Evolutionary conservation across 2,329 filamentous ascomycete genomes (phyloP).

Genomic region (Colletotrichum sp.): DNA sequence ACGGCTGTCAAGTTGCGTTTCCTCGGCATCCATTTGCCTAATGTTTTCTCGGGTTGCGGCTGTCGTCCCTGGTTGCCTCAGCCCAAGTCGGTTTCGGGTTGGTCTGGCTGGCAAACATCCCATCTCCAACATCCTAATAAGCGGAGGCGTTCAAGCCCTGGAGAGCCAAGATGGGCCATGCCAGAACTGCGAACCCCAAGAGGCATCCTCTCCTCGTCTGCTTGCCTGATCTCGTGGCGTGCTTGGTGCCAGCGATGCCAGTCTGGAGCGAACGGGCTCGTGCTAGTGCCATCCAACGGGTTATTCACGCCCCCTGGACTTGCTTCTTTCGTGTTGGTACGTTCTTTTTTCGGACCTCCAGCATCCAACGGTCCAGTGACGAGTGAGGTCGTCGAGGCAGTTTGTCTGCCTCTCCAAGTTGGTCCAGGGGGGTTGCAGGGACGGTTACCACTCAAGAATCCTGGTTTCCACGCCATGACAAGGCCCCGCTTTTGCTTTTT

Average conservation of each 20-base stretch:
- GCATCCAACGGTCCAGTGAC: neutral
- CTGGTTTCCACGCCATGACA: neutral
- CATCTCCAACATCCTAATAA: neutral
- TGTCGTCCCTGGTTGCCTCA: neutral
- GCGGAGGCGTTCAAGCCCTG: constrained; percentile 4
- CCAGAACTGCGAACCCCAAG: neutral
- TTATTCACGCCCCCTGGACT: constrained; percentile 1
- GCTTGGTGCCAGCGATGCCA: neutral
- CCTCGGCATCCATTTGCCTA: constrained; percentile 5
- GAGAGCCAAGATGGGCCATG: neutral
- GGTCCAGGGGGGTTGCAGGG: neutral
- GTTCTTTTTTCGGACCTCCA: constrained; percentile 2
- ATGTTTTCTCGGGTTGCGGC: neutral
- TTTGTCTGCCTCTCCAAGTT: neutral
- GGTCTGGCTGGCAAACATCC: neutral
- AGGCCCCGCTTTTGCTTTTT: neutral
- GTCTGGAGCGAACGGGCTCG: neutral
- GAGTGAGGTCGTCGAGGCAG: neutral
- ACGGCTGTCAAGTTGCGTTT: neutral
- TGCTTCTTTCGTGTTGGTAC: constrained; percentile 6
- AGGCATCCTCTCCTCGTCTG: neutral
- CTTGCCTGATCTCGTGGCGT: neutral
- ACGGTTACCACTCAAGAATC: neutral
- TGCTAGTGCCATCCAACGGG: neutral
- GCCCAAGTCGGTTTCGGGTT: neutral